Percentiles rank a stretch among this genome's conserved stretches.
Conservation (phyloP, 371 early-diverging fungal species). For the Mortierella sp. region DNA sequence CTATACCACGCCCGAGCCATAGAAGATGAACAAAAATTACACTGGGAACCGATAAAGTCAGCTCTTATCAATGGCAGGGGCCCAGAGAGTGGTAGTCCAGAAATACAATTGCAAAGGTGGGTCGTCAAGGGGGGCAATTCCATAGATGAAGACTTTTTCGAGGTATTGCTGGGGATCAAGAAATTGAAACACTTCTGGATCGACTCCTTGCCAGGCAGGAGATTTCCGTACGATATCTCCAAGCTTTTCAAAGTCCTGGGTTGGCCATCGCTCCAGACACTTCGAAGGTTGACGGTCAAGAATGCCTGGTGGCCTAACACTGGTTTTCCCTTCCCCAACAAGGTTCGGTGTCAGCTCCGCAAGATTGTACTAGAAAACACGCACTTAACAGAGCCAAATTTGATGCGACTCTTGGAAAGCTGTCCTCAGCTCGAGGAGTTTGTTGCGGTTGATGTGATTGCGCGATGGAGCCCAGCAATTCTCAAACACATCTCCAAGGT, state of each 20-base stretch:
- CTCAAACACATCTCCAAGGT: constrained; percentile 15
- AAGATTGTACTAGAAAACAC: constrained; percentile 7
- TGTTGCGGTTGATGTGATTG: background rate
- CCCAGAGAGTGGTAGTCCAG: background rate
- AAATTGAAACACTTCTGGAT: constrained; percentile 10
- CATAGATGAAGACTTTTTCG: constrained; percentile 6
- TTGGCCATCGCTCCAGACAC: background rate
- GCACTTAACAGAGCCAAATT: background rate
- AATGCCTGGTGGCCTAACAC: constrained; percentile 15
- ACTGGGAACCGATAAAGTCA: constrained; percentile 5
- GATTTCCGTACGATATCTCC: background rate
- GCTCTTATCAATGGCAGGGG: constrained; percentile 3
- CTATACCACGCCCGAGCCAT: too few species aligned
- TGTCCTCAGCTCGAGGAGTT: constrained; percentile 9
- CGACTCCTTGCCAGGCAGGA: background rate
- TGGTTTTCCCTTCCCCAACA: constrained; percentile 20
- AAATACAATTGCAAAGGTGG: constrained; percentile 1
- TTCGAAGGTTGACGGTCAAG: constrained; percentile 12
- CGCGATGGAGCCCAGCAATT: background rate
- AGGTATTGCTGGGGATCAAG: constrained; percentile 11
- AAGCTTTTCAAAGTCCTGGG: constrained; percentile 15
- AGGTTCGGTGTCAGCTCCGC: constrained; percentile 7
- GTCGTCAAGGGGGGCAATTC: constrained; percentile 9
- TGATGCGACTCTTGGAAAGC: constrained; percentile 20
- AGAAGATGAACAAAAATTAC: background rate